Evolutionary conservation across 2,329 filamentous ascomycete genomes (phyloP).

Genomic region (Apiospora koreana): DNA sequence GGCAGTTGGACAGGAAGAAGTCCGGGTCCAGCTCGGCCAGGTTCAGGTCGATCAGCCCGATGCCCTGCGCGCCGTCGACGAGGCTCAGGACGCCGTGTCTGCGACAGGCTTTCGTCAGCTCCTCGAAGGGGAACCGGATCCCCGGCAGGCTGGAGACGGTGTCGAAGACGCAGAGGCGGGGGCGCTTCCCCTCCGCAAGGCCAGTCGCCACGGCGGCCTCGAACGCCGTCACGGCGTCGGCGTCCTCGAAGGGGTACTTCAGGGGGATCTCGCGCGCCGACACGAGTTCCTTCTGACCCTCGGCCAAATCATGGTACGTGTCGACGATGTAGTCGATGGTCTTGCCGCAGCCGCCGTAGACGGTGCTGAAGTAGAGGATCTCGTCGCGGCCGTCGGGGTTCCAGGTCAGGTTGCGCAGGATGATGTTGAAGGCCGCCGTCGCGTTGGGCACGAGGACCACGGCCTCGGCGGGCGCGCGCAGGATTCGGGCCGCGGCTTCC

Average conservation of each 20-base stretch:
- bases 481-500: slow-evolving; percentile 60
- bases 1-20: slow-evolving; percentile 84
- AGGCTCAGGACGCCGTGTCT: slow-evolving; percentile 69
- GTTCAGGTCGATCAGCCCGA: slow-evolving; percentile 77
- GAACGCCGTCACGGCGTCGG: slow-evolving; percentile 64
- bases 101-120: slow-evolving; percentile 63
- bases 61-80: slow-evolving; percentile 82
- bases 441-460: slow-evolving; percentile 82
- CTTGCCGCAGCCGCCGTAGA: slow-evolving; percentile 79
- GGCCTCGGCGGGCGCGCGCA: slow-evolving; percentile 66
- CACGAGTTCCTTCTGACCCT: slow-evolving; percentile 30
- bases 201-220: slow-evolving; percentile 55
- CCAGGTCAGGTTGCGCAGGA: slow-evolving; percentile 76
- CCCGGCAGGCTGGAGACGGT: slow-evolving; percentile 78
- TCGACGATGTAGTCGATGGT: slow-evolving; percentile 73
- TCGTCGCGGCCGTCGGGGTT: slow-evolving; percentile 71
- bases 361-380: slow-evolving; percentile 75
- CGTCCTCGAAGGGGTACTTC: slow-evolving; percentile 70
- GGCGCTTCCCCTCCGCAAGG: slow-evolving; percentile 57
- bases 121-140: slow-evolving; percentile 76
- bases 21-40: slow-evolving; percentile 70
- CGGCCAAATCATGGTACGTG: slow-evolving; percentile 43
- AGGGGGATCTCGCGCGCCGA: slow-evolving; percentile 57
- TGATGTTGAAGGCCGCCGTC: slow-evolving; percentile 74
- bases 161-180: slow-evolving; percentile 75